Conservation (phyloP, 106 monocot species). For the Chionographis japonica region DNA sequence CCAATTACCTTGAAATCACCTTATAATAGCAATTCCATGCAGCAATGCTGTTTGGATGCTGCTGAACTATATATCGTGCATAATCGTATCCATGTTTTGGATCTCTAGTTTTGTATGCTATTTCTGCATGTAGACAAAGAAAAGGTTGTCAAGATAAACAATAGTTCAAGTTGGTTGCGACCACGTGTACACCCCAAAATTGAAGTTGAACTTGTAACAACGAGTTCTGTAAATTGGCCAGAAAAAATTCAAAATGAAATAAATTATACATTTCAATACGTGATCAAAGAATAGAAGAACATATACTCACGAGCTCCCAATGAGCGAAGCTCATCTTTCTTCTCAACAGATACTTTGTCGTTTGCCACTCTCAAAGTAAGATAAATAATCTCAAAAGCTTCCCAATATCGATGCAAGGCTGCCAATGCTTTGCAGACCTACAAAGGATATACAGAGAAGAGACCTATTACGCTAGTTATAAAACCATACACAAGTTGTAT, state of each 20-base stretch:
- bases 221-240: not conserved
- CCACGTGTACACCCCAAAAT: too few relatives aligned
- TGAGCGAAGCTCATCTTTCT: conserved; percentile 72
- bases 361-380: conserved; percentile 34
- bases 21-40: conserved; percentile 98
- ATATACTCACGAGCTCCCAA: conserved; percentile 76
- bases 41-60: conserved; percentile 65
- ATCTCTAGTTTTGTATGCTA: conserved; percentile 74
- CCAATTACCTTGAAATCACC: conserved; percentile 73
- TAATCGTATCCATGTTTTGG: conserved; percentile 85
- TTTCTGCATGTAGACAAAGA: conserved; percentile 46
- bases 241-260: not conserved
- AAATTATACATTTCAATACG: not conserved
- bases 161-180: not conserved
- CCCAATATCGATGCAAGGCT: conserved; percentile 56
- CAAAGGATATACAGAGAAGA: conserved; percentile 3
- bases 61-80: conserved; percentile 70
- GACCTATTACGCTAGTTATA: not conserved
- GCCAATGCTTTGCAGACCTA: conserved; percentile 78
- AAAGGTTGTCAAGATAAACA: conserved; percentile 9
- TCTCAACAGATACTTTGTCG: conserved; percentile 44
- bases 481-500: too few relatives aligned
- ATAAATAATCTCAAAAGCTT: conserved; percentile 75
- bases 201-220: too few relatives aligned
- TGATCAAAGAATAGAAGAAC: not conserved